Conservation (phyloP, 2,329 filamentous ascomycete species). For the Verticillium longisporum region DNA sequence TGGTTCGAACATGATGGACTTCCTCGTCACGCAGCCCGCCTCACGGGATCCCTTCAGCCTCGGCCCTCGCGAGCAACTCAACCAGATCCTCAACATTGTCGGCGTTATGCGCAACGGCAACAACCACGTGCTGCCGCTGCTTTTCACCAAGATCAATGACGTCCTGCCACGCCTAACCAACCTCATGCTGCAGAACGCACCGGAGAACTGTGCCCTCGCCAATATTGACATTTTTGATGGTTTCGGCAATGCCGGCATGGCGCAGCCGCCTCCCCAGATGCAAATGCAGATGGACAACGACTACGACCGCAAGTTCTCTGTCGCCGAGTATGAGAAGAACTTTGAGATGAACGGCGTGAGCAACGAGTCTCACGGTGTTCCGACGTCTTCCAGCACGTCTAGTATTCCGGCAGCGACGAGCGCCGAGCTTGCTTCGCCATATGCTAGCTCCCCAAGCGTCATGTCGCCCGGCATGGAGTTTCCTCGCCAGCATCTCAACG, state of each 20-base stretch:
- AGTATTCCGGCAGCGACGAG: conserved; percentile 14
- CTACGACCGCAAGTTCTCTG: conserved; percentile 36
- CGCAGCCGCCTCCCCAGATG: conserved; percentile 36
- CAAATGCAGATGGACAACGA: conserved; percentile 39
- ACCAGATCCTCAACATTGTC: conserved; percentile 60
- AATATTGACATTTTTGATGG: conserved; percentile 60
- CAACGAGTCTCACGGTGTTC: conserved; percentile 25
- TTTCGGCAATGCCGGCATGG: conserved; percentile 57
- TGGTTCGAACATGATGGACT: conserved; percentile 65
- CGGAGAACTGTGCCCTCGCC: conserved; percentile 45
- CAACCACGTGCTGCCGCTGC: conserved; percentile 68
- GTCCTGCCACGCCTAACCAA: conserved; percentile 56
- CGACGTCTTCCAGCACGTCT: conserved; percentile 13
- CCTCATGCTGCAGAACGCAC: conserved; percentile 52
- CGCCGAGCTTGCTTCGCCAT: conserved; percentile 42
- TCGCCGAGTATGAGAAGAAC: conserved; percentile 35
- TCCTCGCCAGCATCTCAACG: conserved; percentile 29
- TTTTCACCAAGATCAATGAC: conserved; percentile 70
- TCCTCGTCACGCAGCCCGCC: conserved; percentile 58
- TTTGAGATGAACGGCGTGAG: conserved; percentile 25
- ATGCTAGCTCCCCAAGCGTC: conserved; percentile 44
- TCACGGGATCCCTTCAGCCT: conserved; percentile 55
- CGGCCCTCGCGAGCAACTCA: conserved; percentile 68
- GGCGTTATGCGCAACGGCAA: conserved; percentile 68
- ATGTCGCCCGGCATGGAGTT: conserved; percentile 49